These are phyloP conservation scores for Jamesozyma lodderae DNA, from an alignment of 805 yeast genomes.

Conservation along the genomic window DNA sequence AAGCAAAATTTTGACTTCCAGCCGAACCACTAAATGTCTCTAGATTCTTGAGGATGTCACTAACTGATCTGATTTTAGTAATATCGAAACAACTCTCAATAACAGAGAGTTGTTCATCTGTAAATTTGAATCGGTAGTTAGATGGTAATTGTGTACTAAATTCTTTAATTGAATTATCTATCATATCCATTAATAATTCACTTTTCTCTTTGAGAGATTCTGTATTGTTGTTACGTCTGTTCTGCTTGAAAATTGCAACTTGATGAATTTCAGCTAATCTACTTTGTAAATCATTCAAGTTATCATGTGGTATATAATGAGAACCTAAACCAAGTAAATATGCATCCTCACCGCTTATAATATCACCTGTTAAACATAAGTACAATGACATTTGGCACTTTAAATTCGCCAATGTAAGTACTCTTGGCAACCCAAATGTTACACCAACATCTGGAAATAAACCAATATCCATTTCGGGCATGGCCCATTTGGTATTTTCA, in stretches of 20 bases:
- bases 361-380: slow-evolving; percentile 78
- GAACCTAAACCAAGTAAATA: slow-evolving; percentile 81
- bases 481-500: slow-evolving; percentile 82
- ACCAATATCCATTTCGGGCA: slow-evolving; percentile 98
- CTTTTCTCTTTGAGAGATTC: no score
- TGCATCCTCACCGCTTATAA: slow-evolving; percentile 70
- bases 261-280: slow-evolving; percentile 55
- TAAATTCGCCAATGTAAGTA: slow-evolving; percentile 32
- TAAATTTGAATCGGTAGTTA: slow-evolving; percentile 49
- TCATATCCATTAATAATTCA: slow-evolving; percentile 31
- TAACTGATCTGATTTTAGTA: slow-evolving; percentile 33
- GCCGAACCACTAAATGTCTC: slow-evolving; percentile 38
- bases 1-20: slow-evolving; percentile 61
- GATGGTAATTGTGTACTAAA: slow-evolving; percentile 57
- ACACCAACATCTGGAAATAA: slow-evolving; percentile 95
- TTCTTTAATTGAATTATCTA: slow-evolving; percentile 71
- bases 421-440: slow-evolving; percentile 74
- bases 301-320: slow-evolving; percentile 68
- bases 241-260: slow-evolving; percentile 4
- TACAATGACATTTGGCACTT: slow-evolving; percentile 80
- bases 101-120: slow-evolving; percentile 45
- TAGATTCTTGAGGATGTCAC: slow-evolving; percentile 48
- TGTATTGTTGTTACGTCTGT: background rate
- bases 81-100: slow-evolving; percentile 63
- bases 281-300: slow-evolving; percentile 50